Base-by-base conservation (phyloP, 495 filamentous ascomycete species). In the Hapsidospora chrysogenum region DNA sequence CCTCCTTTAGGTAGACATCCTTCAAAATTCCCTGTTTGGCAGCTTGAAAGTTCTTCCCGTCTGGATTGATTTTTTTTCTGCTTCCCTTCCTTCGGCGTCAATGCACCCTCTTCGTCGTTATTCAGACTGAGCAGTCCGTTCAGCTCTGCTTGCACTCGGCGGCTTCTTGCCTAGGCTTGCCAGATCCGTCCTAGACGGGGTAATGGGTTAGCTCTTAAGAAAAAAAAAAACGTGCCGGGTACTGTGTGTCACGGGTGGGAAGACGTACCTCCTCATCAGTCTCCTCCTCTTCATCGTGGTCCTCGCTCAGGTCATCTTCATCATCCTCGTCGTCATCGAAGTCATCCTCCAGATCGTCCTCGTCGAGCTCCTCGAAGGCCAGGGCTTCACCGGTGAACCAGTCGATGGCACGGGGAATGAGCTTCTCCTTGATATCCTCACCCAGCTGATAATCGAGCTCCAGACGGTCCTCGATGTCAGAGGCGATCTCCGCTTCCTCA, bases 121-220 rank as follows among this genome's bases (percentile, higher is more conserved):
- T n/a, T n/a, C n/a, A n/a, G n/a, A n/a, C n/a, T n/a, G n/a, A n/a
- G n/a, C n/a, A n/a, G n/a, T n/a, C 15, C 17, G 21, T 72, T 66
- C 76, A 99, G 64, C 85, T 96, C 67, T 96, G 92, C 70, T 96
- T 99, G 80, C 92, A 99, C 66, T 99, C 92, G 41, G 89, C 84
- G 41, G 92, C 79, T 63, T 99, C 92, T 58, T 94, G 86, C 74
- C 94, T 96, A 28, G 92, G 87, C 74, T 96, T 95, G 42, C 82
- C 76, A 35, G 73, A 73, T 53, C 93, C 92, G 58, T 94, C 85
- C 92, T 97, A 46, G 17, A 6, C 22, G 19, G 46, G n/a, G n/a
- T 41, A 45, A 42, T 21, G 26, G 18, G 13, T 17, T 21, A 26
- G 23, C 13, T 21, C 28, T 3, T 28, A 8, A 19, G 35, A 31